phyloP scores from a whole-genome alignment of 495 filamentous ascomycete species.

The Lentithecium fluviatile region DNA sequence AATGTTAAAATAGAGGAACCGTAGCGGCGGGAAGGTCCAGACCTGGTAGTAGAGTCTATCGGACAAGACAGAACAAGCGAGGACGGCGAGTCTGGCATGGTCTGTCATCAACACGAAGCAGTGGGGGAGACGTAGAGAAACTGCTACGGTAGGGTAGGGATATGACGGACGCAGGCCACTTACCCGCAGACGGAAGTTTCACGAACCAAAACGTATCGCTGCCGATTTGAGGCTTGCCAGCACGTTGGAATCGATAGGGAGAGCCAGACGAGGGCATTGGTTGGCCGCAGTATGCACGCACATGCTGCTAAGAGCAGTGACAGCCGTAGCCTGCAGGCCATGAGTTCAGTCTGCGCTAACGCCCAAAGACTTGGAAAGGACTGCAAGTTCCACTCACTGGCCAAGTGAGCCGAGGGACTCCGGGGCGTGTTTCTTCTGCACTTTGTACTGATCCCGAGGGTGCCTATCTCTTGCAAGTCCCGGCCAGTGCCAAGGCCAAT shows the following conservation, averaged over 20 bases:
- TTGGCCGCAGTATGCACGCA: conserved; percentile 86
- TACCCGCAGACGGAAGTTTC: conserved; percentile 69
- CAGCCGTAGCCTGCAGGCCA: conserved; percentile 55
- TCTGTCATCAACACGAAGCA: conserved; percentile 10
- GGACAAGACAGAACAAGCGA: conserved; percentile 62
- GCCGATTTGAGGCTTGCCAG: conserved; percentile 45
- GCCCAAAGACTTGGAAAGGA: conserved; percentile 5
- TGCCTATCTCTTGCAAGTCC: conserved; percentile 26
- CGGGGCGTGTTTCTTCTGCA: background rate
- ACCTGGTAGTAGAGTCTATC: conserved; percentile 81
- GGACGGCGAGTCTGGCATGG: conserved; percentile 50
- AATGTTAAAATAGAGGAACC: conserved; percentile 91
- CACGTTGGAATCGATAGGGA: conserved; percentile 52
- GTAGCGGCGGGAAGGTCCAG: conserved; percentile 88
- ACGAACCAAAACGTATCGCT: conserved; percentile 56
- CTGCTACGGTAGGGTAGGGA: background rate
- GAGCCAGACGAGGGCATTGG: conserved; percentile 84
- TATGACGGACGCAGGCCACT: conserved; percentile 34
- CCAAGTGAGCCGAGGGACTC: conserved; percentile 8
- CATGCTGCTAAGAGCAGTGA: conserved; percentile 74
- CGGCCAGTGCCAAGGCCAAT: conserved; percentile 82
- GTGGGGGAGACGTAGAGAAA: background rate
- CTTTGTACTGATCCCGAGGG: conserved; percentile 17
- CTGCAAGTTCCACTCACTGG: conserved; percentile 19
- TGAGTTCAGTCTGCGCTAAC: conserved; percentile 12